These are phyloP conservation scores for Globomyces sp. DNA, from an alignment of 371 early-diverging fungal species.

Conservation along the genomic window DNA sequence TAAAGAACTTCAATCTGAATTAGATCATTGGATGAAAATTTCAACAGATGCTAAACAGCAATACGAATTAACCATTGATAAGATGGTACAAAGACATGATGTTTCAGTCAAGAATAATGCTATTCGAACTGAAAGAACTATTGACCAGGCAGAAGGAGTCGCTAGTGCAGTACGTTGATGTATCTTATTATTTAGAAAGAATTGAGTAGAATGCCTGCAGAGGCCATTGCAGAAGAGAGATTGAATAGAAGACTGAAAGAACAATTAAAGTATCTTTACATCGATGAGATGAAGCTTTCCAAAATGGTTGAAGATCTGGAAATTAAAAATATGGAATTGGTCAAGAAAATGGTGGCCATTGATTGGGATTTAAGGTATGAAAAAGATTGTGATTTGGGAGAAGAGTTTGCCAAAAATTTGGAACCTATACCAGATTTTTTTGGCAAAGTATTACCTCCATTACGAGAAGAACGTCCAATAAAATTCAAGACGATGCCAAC, in stretches of 20 bases:
- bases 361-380: constrained; percentile 13
- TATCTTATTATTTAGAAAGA: constrained; percentile 3
- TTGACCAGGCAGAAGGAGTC: constrained; percentile 19
- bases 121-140: constrained; percentile 14
- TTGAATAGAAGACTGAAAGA: constrained; percentile 8
- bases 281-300: constrained; percentile 1
- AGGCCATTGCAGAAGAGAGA: constrained; percentile 6
- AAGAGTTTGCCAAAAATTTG: not conserved
- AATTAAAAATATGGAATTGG: constrained; percentile 11
- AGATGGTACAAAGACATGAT: constrained; percentile 11
- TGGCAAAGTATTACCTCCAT: not conserved
- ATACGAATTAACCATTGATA: not conserved
- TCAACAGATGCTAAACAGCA: not conserved
- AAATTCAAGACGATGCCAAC: not conserved
- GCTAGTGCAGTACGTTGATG: constrained; percentile 10
- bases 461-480: not conserved
- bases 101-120: constrained; percentile 6
- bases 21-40: constrained; percentile 3
- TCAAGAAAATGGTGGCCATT: not conserved
- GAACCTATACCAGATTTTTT: not conserved
- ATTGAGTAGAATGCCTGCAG: not conserved
- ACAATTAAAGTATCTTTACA: not conserved
- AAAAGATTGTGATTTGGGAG: not conserved
- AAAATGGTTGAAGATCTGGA: not conserved
- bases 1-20: not conserved